Evolutionary conservation across 2,329 filamentous ascomycete species (phyloP).

Genomic region (Neoascochyta sp.): DNA sequence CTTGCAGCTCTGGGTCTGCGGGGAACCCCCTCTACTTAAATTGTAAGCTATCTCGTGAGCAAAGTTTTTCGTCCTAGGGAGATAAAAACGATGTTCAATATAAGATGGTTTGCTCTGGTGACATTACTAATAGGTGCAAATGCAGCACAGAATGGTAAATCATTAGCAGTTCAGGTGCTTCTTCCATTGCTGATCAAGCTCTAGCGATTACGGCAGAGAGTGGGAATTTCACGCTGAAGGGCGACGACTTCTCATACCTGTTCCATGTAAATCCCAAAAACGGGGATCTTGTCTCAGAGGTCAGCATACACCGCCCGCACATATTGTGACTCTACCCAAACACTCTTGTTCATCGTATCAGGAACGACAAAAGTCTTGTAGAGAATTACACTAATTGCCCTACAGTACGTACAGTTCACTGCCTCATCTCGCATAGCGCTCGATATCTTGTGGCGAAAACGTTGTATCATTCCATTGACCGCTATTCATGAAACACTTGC

Average conservation of each 20-base stretch:
- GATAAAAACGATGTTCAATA: not conserved
- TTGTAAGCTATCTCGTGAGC: conserved; percentile 2
- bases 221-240: conserved; percentile 56
- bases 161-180: too few species aligned
- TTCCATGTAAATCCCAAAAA: conserved; percentile 59
- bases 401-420: too few species aligned
- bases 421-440: too few species aligned
- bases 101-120: conserved; percentile 2
- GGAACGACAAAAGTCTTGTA: too few species aligned
- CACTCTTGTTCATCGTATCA: too few species aligned
- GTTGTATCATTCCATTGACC: too few species aligned
- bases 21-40: conserved; percentile 5
- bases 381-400: too few species aligned
- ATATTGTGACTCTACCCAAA: too few species aligned
- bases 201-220: conserved; percentile 52
- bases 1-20: conserved; percentile 1
- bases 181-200: not conserved
- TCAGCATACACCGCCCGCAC: too few species aligned
- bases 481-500: too few species aligned
- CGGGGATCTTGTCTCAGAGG: conserved; percentile 57
- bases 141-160: conserved; percentile 6
- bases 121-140: conserved; percentile 1
- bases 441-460: too few species aligned
- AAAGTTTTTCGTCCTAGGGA: conserved; percentile 1
- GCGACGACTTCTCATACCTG: conserved; percentile 56